Base-by-base conservation (phyloP, 805 yeast species). In the Kregervanrija delftensis region DNA sequence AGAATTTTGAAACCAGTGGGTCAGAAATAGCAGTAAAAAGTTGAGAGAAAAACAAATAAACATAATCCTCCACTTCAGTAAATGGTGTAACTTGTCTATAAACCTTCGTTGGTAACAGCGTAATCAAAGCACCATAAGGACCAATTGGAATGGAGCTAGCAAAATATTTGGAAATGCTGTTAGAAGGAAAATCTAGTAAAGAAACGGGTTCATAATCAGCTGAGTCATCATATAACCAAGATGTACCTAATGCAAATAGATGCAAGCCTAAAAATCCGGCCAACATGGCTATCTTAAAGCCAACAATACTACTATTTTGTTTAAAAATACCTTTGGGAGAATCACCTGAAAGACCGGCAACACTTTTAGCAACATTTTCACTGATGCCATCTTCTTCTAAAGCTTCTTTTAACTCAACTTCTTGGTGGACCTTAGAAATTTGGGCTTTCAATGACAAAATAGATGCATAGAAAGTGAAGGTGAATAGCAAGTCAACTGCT, bases 361-460 rank as follows among this genome's bases (percentile, higher is more conserved):
- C 90, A 34, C 79, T 73, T 51, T 77, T 80, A 10, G 96, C 96
- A 32, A 85, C 84, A 39, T 69, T 63, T 35, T 79, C 77, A 37
- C 85, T 74, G 32, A 91, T 77, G 22, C 99, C 98, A 58, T 91
- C 99, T 61, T 91, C 99, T 68, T 90, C 93, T 51, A 91, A 71
- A 30, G 86, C 88, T 50, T 78, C 80, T 59, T 83, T 81, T 59
- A 89, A 76, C 44, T 79, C 77, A 47, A 86, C 80, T 39, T 88
- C 84, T 52, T 87, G 79, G 64, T 90, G 87, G 45, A 93, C 93
- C 48, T 86, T 73, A 60, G 79, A 80, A 62, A 91, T 87, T 64
- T 93, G 96, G 39, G 91, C 80, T 66, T 91, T 91, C 63, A 91
- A 73, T 2, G 96, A 81, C 53, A 91, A 74, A 44, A 87, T 77